Evolutionary conservation across 495 filamentous ascomycete genomes (phyloP).

Genomic region (Trichocladium antarcticum): DNA sequence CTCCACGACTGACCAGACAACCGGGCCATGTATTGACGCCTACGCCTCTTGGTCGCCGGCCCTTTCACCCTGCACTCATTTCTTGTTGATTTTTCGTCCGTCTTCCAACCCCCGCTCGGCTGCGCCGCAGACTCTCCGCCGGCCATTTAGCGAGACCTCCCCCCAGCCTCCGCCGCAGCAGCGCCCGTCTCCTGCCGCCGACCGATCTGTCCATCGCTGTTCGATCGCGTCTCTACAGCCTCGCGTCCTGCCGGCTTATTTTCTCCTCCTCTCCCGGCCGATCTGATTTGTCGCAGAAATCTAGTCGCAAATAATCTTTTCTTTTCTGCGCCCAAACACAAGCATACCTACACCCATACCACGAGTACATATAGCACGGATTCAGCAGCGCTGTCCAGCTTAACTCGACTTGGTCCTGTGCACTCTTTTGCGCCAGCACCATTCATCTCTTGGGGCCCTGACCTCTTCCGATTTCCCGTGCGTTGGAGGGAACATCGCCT

Average conservation of each 20-base stretch:
- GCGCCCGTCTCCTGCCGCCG: not conserved
- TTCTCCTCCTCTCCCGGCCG: not conserved
- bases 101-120: slow-evolving; percentile 7
- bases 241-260: not conserved
- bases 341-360: no score
- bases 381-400: slow-evolving; percentile 30
- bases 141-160: not conserved
- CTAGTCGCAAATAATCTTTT: not conserved
- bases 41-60: slow-evolving; percentile 5
- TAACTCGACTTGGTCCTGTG: slow-evolving; percentile 1
- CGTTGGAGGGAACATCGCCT: not conserved
- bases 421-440: not conserved
- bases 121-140: slow-evolving; percentile 15
- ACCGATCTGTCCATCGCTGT: not conserved
- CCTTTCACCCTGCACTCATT: slow-evolving; percentile 1
- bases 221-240: not conserved
- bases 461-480: not conserved
- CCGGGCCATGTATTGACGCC: slow-evolving; percentile 12
- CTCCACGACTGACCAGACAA: not conserved
- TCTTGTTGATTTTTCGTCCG: slow-evolving; percentile 1
- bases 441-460: not conserved
- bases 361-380: slow-evolving; percentile 12
- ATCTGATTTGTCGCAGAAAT: not conserved
- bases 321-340: not conserved
- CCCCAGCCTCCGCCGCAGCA: slow-evolving; percentile 9